Evolutionary conservation across 495 filamentous ascomycete species (phyloP).

Genomic region (Recurvomyces mirabilis): DNA sequence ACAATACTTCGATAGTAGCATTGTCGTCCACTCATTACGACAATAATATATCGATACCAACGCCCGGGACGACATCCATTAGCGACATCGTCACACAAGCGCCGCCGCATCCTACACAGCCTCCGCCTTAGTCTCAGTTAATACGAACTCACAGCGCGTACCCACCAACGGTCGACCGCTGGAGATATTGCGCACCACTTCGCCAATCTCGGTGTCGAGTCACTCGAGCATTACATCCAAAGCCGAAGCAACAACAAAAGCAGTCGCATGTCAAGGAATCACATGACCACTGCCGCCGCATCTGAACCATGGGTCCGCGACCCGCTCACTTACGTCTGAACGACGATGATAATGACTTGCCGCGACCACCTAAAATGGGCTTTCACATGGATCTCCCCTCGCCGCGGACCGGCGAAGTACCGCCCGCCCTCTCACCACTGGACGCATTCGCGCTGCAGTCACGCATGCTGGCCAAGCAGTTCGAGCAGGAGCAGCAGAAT

Average conservation of each 20-base stretch:
- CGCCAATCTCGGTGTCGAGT: too few relatives aligned
- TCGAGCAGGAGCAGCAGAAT: constrained; percentile 59
- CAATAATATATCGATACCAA: too few relatives aligned
- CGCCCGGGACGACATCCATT: too few relatives aligned
- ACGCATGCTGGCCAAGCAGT: constrained; percentile 71
- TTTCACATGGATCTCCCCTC: constrained; percentile 26
- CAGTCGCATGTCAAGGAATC: neutral
- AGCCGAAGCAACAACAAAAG: too few relatives aligned
- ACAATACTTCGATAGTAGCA: too few relatives aligned
- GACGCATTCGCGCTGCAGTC: constrained; percentile 90
- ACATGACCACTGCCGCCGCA: neutral
- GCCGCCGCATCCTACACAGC: neutral
- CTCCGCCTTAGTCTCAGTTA: too few relatives aligned
- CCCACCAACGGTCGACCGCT: too few relatives aligned
- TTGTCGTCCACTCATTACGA: neutral
- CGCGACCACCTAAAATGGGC: neutral
- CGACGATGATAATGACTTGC: neutral
- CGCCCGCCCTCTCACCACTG: constrained; percentile 83
- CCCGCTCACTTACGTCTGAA: constrained; percentile 8
- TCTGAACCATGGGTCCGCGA: constrained; percentile 11
- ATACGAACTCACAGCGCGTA: too few relatives aligned
- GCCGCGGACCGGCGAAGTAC: constrained; percentile 56
- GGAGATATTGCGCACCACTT: too few relatives aligned
- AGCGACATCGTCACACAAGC: too few relatives aligned
- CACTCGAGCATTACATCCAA: too few relatives aligned